These are phyloP conservation scores for Cystobasidium tubakii DNA, from an alignment of 768 basidiomycete genomes.

Conservation along the genomic window DNA sequence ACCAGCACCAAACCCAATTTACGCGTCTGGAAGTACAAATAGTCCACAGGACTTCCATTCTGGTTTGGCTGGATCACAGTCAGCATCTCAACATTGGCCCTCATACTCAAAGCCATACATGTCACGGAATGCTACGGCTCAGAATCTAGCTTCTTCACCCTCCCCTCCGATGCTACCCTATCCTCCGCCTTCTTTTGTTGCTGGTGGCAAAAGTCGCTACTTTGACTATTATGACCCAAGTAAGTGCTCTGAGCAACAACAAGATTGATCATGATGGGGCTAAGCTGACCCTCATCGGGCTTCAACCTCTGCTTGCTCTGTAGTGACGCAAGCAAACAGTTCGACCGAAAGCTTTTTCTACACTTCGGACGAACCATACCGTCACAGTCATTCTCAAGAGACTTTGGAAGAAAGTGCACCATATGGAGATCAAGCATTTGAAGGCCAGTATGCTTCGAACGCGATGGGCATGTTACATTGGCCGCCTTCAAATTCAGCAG, in stretches of 20 bases:
- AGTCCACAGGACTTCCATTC: not conserved
- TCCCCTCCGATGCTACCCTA: not conserved
- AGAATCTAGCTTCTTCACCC: not conserved
- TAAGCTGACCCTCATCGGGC: too few relatives aligned
- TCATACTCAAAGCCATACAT: not conserved
- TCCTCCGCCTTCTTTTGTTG: not conserved
- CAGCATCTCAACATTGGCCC: not conserved
- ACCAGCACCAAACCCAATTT: not conserved
- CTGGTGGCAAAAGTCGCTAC: not conserved
- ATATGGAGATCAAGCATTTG: not conserved
- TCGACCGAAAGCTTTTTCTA: not conserved
- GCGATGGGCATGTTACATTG: not conserved
- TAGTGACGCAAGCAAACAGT: not conserved
- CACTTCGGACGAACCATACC: not conserved
- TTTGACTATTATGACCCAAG: not conserved
- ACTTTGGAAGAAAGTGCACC: constrained; percentile 1
- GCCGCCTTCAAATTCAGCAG: not conserved
- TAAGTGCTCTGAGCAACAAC: not conserved
- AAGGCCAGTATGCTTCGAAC: not conserved
- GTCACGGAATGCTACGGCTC: not conserved
- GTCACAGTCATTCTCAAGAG: not conserved
- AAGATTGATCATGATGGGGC: too few relatives aligned
- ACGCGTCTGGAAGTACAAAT: not conserved
- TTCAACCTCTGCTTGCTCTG: not conserved
- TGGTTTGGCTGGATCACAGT: not conserved